Evolutionary conservation across 164 flowering plant species (phyloP).

Genomic region (Dillenia suffruticosa): DNA sequence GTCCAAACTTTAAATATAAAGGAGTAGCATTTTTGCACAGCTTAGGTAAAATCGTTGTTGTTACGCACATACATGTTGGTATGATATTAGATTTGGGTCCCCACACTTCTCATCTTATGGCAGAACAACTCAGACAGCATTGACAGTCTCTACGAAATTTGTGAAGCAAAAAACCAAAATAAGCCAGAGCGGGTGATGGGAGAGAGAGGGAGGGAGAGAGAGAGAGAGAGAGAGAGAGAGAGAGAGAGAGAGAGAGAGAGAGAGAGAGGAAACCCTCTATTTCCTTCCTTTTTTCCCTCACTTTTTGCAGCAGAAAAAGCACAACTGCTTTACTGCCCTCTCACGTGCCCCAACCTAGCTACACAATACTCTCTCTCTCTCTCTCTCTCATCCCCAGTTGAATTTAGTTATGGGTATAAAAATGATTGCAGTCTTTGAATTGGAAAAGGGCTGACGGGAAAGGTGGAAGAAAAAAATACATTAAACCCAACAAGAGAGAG

Average conservation of each 20-base stretch:
- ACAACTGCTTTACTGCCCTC: slow-evolving; percentile 19
- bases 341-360: slow-evolving; percentile 30
- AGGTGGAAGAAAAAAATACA: not conserved
- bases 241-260: slow-evolving; percentile 5
- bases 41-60: slow-evolving; percentile 37
- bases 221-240: slow-evolving; percentile 2
- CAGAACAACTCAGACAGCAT: slow-evolving; percentile 17
- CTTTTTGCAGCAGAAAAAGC: slow-evolving; percentile 22
- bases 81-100: slow-evolving; percentile 48
- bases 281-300: slow-evolving; percentile 12
- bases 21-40: slow-evolving; percentile 37
- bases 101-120: slow-evolving; percentile 14
- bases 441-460: not conserved
- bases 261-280: not conserved
- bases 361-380: not conserved
- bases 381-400: slow-evolving; percentile 1
- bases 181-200: not conserved
- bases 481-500: not conserved
- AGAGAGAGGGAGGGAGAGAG: slow-evolving; percentile 3
- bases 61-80: slow-evolving; percentile 30
- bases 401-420: slow-evolving; percentile 7
- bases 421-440: slow-evolving; percentile 6
- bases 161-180: slow-evolving; percentile 16
- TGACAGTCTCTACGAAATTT: slow-evolving; percentile 27
- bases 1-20: slow-evolving; percentile 14